phyloP scores from a whole-genome alignment of 495 filamentous ascomycete genomes.

The Pyrenula massariospora region DNA sequence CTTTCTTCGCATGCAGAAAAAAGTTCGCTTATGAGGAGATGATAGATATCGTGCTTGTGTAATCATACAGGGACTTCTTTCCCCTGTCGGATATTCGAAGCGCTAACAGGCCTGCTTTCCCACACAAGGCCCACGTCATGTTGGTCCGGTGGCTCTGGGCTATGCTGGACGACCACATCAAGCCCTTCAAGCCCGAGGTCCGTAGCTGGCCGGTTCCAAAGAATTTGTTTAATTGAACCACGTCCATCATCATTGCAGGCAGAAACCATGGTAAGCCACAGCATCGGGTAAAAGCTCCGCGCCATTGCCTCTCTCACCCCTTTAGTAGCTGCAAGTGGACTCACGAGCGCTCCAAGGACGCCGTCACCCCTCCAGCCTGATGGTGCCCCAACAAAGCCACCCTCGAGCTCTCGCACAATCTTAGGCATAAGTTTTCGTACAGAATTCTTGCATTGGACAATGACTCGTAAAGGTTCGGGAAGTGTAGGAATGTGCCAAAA shows the following conservation, averaged over 20 bases:
- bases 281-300: conserved; percentile 54
- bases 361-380: conserved; percentile 49
- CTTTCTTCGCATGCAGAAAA: not conserved
- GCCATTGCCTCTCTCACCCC: conserved; percentile 56
- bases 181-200: conserved; percentile 51
- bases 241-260: conserved; percentile 18
- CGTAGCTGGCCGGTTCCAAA: conserved; percentile 59
- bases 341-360: conserved; percentile 53
- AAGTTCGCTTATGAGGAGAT: not conserved
- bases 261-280: conserved; percentile 35
- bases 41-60: not conserved
- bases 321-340: conserved; percentile 39
- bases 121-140: not conserved
- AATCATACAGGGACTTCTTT: not conserved
- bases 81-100: not conserved
- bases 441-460: conserved; percentile 75
- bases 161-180: conserved; percentile 46
- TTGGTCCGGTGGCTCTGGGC: conserved; percentile 1
- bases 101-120: not conserved
- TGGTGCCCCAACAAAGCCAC: conserved; percentile 60
- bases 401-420: conserved; percentile 74
- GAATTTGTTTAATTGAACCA: conserved; percentile 44
- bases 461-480: conserved; percentile 40
- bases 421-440: conserved; percentile 46
- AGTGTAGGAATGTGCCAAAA: conserved; percentile 56